These are phyloP conservation scores for Talaromyces sp. DNA, from an alignment of 2,329 filamentous ascomycete genomes.

Conservation along the genomic window DNA sequence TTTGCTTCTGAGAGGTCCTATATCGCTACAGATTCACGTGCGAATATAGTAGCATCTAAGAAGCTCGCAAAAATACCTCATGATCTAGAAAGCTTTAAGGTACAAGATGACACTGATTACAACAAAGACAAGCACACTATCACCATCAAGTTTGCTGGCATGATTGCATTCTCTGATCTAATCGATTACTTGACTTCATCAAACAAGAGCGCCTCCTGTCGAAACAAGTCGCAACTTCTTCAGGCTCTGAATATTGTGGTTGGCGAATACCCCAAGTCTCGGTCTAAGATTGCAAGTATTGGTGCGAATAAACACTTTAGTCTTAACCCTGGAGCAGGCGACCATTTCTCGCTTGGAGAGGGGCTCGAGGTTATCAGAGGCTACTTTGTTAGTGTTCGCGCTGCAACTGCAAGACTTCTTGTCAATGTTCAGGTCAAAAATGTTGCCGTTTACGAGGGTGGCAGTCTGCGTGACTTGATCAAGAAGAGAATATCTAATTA, in stretches of 20 bases:
- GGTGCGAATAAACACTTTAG: constrained; percentile 53
- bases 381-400: constrained; percentile 58
- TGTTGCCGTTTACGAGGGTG: constrained; percentile 52
- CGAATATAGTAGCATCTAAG: constrained; percentile 32
- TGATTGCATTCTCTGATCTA: constrained; percentile 38
- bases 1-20: constrained; percentile 22
- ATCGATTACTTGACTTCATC: constrained; percentile 41
- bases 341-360: constrained; percentile 51
- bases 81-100: constrained; percentile 30
- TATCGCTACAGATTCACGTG: constrained; percentile 39
- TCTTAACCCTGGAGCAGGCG: constrained; percentile 27
- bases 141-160: constrained; percentile 29
- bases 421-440: constrained; percentile 61
- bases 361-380: constrained; percentile 56
- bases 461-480: constrained; percentile 13
- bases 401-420: constrained; percentile 53
- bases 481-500: neutral
- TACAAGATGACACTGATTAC: constrained; percentile 34
- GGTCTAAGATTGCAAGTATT: constrained; percentile 41
- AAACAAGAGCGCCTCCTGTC: constrained; percentile 33
- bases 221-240: constrained; percentile 47
- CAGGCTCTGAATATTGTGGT: constrained; percentile 57
- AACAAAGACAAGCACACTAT: constrained; percentile 33
- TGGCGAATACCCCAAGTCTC: constrained; percentile 43
- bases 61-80: constrained; percentile 21